phyloP scores from a whole-genome alignment of 139 green algal species.

The Chlamydomonas asymmetrica region DNA sequence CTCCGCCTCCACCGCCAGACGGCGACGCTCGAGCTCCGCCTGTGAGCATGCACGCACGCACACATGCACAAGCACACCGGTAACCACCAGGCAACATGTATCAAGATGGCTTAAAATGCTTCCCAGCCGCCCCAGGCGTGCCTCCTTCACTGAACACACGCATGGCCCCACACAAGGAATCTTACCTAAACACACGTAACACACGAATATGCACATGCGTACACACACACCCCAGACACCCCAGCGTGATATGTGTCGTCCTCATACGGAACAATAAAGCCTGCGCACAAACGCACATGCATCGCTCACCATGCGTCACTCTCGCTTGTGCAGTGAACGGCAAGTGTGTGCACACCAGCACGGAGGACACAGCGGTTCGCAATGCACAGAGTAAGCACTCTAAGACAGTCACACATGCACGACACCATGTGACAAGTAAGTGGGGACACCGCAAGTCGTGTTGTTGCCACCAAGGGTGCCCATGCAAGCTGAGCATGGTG shows the following conservation, averaged over 20 bases:
- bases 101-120: no score
- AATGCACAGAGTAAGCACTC: no score
- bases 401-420: no score
- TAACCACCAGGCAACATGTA: neutral
- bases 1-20: slow-evolving; percentile 19
- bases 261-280: no score
- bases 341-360: neutral
- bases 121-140: no score
- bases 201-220: neutral
- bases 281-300: no score
- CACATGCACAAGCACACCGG: neutral
- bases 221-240: slow-evolving; percentile 4
- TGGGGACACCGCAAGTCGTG: neutral
- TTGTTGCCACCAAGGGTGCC: neutral
- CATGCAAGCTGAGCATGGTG: neutral
- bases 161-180: neutral
- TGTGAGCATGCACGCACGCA: neutral
- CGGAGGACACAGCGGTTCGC: neutral
- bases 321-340: no score
- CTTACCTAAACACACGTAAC: neutral
- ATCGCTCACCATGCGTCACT: no score
- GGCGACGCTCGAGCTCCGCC: slow-evolving; percentile 22
- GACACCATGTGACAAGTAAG: neutral
- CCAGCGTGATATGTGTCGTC: no score
- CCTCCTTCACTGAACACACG: no score